Conservation (phyloP, 352 stramenopile species). For the Phytopythium vexans region DNA sequence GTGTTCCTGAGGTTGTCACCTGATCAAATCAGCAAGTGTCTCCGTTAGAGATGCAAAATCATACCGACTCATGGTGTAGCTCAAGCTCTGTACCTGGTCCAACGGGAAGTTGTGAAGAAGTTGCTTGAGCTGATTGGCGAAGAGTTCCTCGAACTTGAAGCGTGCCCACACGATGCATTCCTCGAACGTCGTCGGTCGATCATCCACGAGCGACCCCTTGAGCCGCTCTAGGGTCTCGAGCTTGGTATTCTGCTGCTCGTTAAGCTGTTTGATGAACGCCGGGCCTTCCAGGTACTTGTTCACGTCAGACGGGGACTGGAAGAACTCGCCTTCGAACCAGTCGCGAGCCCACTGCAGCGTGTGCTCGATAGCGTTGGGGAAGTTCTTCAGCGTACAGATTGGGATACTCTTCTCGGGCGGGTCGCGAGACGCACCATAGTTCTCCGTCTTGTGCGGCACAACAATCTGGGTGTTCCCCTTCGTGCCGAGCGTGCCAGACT, state of each 20-base stretch:
- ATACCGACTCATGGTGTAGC: conserved; percentile 5
- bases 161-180: conserved; percentile 98
- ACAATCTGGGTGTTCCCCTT: conserved; percentile 97
- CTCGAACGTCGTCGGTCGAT: conserved; percentile 91
- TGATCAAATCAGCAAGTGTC: conserved; percentile 15
- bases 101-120: conserved; percentile 99
- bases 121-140: conserved; percentile 97
- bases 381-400: conserved; percentile 99
- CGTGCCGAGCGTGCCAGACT: conserved; percentile 98
- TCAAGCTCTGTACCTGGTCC: conserved; percentile 70
- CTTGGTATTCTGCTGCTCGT: conserved; percentile 97
- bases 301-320: conserved; percentile 95
- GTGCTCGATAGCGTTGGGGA: conserved; percentile 99
- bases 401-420: conserved; percentile 99
- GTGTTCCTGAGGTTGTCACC: conserved; percentile 93
- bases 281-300: conserved; percentile 90
- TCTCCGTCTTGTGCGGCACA: conserved; percentile 90
- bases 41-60: neutral
- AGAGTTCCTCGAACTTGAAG: conserved; percentile 97
- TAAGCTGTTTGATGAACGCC: conserved; percentile 91
- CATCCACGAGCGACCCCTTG: conserved; percentile 90
- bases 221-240: conserved; percentile 94
- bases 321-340: conserved; percentile 99
- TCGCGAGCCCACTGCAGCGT: conserved; percentile 98
- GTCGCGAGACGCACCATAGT: conserved; percentile 98